Evolutionary conservation across 2,329 filamentous ascomycete genomes (phyloP).

Genomic region (Pestalotiopsis sp.): DNA sequence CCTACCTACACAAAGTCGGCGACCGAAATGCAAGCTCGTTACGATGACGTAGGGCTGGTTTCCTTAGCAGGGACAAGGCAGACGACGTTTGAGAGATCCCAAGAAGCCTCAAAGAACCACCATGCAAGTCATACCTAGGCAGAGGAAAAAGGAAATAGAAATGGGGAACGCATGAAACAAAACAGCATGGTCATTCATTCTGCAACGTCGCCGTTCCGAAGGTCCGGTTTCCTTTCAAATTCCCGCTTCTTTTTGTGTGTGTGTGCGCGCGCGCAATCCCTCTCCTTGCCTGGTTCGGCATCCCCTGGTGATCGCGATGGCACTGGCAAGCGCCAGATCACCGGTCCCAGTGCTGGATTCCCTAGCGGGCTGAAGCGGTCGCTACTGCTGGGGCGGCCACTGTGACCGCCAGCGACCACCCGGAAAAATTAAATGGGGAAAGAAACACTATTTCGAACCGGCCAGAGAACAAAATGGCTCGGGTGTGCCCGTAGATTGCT

Average conservation of each 20-base stretch:
- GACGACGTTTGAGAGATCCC: slow-evolving; percentile 7
- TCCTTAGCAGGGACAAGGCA: not conserved
- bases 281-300: not conserved
- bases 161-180: not conserved
- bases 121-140: not conserved
- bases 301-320: not conserved
- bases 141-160: not conserved
- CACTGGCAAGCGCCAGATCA: not conserved
- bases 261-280: too few relatives aligned
- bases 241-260: not conserved
- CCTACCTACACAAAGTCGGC: not conserved
- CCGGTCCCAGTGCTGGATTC: not conserved
- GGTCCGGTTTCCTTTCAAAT: not conserved
- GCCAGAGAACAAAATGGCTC: not conserved
- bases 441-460: not conserved
- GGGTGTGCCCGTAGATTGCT: not conserved
- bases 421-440: not conserved
- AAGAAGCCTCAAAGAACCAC: not conserved
- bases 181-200: not conserved
- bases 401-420: not conserved
- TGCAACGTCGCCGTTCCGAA: not conserved
- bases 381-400: not conserved
- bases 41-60: slow-evolving; percentile 3
- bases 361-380: not conserved
- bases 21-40: not conserved